Percentiles rank a stretch among this genome's conserved stretches.
Conservation (phyloP, 768 basidiomycete species). For the Suillus sp. region DNA sequence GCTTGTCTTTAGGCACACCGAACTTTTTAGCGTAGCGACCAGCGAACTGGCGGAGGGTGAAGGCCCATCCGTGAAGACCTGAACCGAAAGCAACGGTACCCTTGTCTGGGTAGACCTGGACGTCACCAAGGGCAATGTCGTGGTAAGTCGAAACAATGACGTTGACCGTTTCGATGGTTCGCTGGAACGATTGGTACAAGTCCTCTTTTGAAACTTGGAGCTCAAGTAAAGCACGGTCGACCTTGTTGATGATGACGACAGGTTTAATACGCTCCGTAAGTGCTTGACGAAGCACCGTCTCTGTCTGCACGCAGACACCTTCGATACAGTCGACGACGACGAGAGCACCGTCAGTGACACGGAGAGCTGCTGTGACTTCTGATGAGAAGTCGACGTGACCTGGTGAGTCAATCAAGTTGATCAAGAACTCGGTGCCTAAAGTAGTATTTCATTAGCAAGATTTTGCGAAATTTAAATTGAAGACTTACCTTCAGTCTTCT, state of each 20-base stretch:
- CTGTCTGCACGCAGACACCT: slow-evolving; percentile 99
- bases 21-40: slow-evolving; percentile 96
- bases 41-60: slow-evolving; percentile 98
- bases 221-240: slow-evolving; percentile 98
- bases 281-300: slow-evolving; percentile 97
- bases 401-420: slow-evolving; percentile 99
- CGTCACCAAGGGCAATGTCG: slow-evolving; percentile 92
- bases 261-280: slow-evolving; percentile 99
- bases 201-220: slow-evolving; percentile 96
- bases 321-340: slow-evolving; percentile 99
- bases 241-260: slow-evolving; percentile 99
- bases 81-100: slow-evolving; percentile 99
- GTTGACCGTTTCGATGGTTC: slow-evolving; percentile 97
- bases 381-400: slow-evolving; percentile 99
- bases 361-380: slow-evolving; percentile 98
- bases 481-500: slow-evolving; percentile 85
- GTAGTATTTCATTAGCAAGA: slow-evolving; percentile 13
- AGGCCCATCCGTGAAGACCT: slow-evolving; percentile 99
- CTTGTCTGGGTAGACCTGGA: slow-evolving; percentile 98
- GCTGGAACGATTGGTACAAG: slow-evolving; percentile 96
- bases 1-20: slow-evolving; percentile 98
- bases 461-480: slow-evolving; percentile 15
- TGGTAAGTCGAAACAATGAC: slow-evolving; percentile 98
- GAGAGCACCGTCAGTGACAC: slow-evolving; percentile 99
- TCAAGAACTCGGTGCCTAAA: slow-evolving; percentile 92